phyloP scores from a whole-genome alignment of 371 early-diverging fungal species.

The Lichtheimia corymbifera region DNA sequence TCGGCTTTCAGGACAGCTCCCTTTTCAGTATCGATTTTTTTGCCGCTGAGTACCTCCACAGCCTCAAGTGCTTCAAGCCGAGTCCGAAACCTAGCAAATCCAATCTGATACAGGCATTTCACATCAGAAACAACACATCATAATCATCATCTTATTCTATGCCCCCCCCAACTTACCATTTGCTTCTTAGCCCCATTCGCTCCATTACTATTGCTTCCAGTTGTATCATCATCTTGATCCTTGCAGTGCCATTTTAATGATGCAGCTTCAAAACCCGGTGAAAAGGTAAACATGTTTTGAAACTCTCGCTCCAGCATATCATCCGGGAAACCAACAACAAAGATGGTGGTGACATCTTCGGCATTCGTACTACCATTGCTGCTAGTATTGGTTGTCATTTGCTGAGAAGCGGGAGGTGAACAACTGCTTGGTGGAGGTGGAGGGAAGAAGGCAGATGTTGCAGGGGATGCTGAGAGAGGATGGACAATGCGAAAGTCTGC shows the following conservation, averaged over 20 bases:
- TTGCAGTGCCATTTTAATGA: slow-evolving; percentile 83
- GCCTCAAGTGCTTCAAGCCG: slow-evolving; percentile 42
- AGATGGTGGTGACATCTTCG: slow-evolving; percentile 89
- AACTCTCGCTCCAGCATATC: slow-evolving; percentile 97
- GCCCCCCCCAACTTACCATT: slow-evolving; percentile 68
- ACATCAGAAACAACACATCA: slow-evolving; percentile 4
- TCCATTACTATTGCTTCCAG: slow-evolving; percentile 14
- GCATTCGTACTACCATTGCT: slow-evolving; percentile 1
- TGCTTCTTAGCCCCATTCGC: slow-evolving; percentile 68
- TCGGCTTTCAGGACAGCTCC: slow-evolving; percentile 42
- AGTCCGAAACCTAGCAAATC: slow-evolving; percentile 45
- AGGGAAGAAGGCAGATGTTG: slow-evolving; percentile 17
- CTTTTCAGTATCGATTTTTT: slow-evolving; percentile 38
- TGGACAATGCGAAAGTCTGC: slow-evolving; percentile 23
- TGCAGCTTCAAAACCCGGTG: slow-evolving; percentile 93
- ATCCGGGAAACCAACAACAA: slow-evolving; percentile 97
- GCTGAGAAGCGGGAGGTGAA: slow-evolving; percentile 11
- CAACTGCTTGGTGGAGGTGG: slow-evolving; percentile 7
- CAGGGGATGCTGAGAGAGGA: slow-evolving; percentile 30
- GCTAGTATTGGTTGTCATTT: slow-evolving; percentile 3
- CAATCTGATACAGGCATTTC: slow-evolving; percentile 29
- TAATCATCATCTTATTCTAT: neutral
- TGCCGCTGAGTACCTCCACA: slow-evolving; percentile 36
- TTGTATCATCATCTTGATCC: slow-evolving; percentile 49
- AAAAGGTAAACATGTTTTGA: slow-evolving; percentile 96